Evolutionary conservation across 768 basidiomycete species (phyloP).

Genomic region (Suillus discolor): DNA sequence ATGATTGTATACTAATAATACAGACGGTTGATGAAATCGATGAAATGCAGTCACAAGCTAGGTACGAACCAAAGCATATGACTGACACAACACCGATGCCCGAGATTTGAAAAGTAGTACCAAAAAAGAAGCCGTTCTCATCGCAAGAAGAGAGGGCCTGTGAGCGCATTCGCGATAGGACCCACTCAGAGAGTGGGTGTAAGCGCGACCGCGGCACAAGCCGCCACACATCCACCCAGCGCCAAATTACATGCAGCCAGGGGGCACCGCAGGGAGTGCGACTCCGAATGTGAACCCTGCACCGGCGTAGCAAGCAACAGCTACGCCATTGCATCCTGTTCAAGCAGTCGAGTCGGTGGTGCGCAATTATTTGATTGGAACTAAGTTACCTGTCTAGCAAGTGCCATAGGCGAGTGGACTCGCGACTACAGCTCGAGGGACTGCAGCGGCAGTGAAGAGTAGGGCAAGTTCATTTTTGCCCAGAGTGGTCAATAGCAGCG

Average conservation of each 20-base stretch:
- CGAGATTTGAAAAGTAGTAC: neutral
- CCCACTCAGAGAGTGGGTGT: conserved; percentile 26
- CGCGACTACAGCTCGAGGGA: conserved; percentile 13
- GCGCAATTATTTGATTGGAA: neutral
- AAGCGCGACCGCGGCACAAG: conserved; percentile 24
- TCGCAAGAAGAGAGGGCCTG: neutral
- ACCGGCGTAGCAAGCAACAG: conserved; percentile 22
- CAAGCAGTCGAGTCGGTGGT: neutral
- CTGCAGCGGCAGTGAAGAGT: conserved; percentile 17
- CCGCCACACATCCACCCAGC: conserved; percentile 27
- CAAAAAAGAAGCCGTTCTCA: neutral
- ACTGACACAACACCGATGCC: neutral
- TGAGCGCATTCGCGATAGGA: neutral
- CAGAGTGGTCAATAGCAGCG: neutral
- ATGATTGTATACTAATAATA: neutral
- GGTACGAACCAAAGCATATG: neutral
- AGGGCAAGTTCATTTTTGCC: conserved; percentile 24
- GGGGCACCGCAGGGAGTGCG: conserved; percentile 20
- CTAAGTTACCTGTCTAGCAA: conserved; percentile 26
- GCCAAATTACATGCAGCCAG: conserved; percentile 24
- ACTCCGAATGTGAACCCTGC: conserved; percentile 29
- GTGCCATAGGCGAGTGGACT: conserved; percentile 22
- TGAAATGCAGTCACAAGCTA: neutral
- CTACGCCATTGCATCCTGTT: conserved; percentile 28
- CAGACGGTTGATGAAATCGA: neutral